A percentile compares a stretch with the other conserved stretches of the same genome.
These are phyloP conservation scores for Porphyrellus cyaneotinctus DNA, from an alignment of 768 basidiomycete genomes.

Conservation along the genomic window DNA sequence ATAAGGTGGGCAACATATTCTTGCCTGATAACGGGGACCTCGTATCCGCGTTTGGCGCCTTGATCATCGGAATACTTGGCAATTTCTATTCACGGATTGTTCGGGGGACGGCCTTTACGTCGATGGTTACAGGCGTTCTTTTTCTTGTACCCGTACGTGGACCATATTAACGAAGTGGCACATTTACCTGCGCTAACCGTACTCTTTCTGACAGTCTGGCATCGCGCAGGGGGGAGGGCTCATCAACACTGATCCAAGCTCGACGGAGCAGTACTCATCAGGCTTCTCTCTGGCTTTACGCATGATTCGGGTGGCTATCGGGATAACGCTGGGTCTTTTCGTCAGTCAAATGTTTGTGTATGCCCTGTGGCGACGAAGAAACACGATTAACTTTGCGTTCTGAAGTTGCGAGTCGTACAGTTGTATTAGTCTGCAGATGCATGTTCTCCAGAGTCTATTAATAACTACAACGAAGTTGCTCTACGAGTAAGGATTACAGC, in stretches of 20 bases:
- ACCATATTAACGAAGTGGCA: no score
- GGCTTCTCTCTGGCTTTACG: conserved; percentile 77
- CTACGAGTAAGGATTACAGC: conserved; percentile 32
- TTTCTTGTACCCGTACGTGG: conserved; percentile 79
- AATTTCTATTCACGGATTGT: conserved; percentile 76
- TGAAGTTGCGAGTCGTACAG: conserved; percentile 29
- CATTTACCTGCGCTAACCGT: conserved; percentile 11
- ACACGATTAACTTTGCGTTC: conserved; percentile 72
- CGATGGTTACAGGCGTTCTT: conserved; percentile 91
- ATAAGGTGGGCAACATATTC: conserved; percentile 55
- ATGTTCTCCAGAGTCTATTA: conserved; percentile 21
- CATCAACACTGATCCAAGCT: conserved; percentile 47
- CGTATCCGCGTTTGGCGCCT: conserved; percentile 73
- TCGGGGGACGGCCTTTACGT: conserved; percentile 80
- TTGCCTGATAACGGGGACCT: conserved; percentile 69
- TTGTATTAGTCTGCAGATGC: neutral
- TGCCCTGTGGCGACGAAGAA: conserved; percentile 68
- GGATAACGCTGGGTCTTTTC: conserved; percentile 82
- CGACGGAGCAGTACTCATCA: conserved; percentile 59
- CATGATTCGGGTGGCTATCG: conserved; percentile 82
- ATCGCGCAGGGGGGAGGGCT: conserved; percentile 73
- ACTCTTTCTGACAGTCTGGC: conserved; percentile 50
- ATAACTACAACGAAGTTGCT: conserved; percentile 31
- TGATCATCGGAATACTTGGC: conserved; percentile 74
- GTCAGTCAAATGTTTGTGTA: conserved; percentile 75